phyloP scores from a whole-genome alignment of 164 flowering plant species.

The Protea cynaroides region DNA sequence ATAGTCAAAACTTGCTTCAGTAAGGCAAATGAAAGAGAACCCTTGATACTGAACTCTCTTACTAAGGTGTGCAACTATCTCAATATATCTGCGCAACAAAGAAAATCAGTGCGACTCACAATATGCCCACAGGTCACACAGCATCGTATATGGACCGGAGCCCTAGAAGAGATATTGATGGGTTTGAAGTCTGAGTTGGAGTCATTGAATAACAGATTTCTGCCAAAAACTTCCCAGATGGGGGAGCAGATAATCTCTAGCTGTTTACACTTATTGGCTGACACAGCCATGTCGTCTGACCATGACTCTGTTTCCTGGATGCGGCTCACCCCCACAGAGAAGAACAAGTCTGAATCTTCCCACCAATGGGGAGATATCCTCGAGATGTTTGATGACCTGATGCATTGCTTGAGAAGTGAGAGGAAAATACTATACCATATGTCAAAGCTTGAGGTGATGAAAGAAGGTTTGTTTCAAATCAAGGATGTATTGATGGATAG shows the following conservation, averaged over 20 bases:
- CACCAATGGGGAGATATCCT: constrained; percentile 63
- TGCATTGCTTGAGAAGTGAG: constrained; percentile 39
- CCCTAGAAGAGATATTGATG: constrained; percentile 49
- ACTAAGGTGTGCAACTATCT: constrained; percentile 52
- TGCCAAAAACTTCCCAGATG: constrained; percentile 30
- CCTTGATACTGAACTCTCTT: constrained; percentile 43
- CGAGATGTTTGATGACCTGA: constrained; percentile 73
- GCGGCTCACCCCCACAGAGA: constrained; percentile 43
- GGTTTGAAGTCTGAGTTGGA: constrained; percentile 53
- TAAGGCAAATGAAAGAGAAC: constrained; percentile 44
- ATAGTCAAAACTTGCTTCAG: constrained; percentile 28
- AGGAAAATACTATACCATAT: constrained; percentile 28
- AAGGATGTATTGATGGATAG: constrained; percentile 63
- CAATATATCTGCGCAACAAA: constrained; percentile 58
- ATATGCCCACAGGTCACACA: constrained; percentile 70
- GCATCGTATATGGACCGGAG: constrained; percentile 56
- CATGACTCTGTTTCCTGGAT: constrained; percentile 73
- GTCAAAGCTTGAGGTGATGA: constrained; percentile 66
- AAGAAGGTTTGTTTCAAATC: constrained; percentile 80
- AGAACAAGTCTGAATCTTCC: constrained; percentile 16
- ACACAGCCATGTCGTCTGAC: constrained; percentile 29
- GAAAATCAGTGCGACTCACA: constrained; percentile 51
- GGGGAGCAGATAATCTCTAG: constrained; percentile 54
- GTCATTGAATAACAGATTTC: constrained; percentile 11
- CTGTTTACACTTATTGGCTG: constrained; percentile 51